Percentiles rank a stretch among this genome's conserved stretches.
Evolutionary conservation across 345 rosid genomes (phyloP).

Genomic region (Ceriops decandra): DNA sequence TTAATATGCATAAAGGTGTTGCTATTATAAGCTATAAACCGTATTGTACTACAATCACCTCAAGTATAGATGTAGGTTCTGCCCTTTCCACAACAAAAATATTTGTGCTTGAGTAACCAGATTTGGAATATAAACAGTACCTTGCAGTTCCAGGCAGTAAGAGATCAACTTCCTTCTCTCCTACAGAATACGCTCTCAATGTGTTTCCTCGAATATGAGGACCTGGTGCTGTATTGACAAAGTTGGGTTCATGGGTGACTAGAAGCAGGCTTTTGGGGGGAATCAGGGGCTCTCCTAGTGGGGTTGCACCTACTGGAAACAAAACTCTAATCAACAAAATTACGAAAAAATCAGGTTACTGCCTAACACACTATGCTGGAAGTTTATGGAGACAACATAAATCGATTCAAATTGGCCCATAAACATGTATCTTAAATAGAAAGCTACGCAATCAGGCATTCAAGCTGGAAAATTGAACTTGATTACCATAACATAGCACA

Average conservation of each 20-base stretch:
- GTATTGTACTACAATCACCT: too few relatives aligned
- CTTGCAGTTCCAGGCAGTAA: conserved; percentile 81
- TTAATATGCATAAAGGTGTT: too few relatives aligned
- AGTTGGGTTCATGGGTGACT: conserved; percentile 75
- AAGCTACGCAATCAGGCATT: too few relatives aligned
- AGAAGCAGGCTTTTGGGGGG: conserved; percentile 63
- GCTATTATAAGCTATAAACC: too few relatives aligned
- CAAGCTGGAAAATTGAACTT: too few relatives aligned
- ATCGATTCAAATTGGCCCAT: too few relatives aligned
- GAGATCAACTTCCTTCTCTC: conserved; percentile 84
- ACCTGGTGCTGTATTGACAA: conserved; percentile 65
- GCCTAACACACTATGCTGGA: background rate
- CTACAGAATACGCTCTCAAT: conserved; percentile 62
- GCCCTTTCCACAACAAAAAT: background rate
- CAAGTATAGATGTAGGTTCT: too few relatives aligned
- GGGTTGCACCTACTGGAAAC: conserved; percentile 32
- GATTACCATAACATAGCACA: too few relatives aligned
- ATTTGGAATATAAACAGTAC: conserved; percentile 25
- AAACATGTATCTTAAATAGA: too few relatives aligned
- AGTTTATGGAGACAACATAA: background rate
- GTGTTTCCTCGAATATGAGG: conserved; percentile 83
- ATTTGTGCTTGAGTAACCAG: background rate
- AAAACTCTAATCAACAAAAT: background rate
- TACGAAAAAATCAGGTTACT: background rate
- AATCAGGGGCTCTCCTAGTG: conserved; percentile 48